Evolutionary conservation across 2,329 filamentous ascomycete genomes (phyloP), one percentile per base, ranked within the genome.

Genomic region (Escovopsis weberi): DNA sequence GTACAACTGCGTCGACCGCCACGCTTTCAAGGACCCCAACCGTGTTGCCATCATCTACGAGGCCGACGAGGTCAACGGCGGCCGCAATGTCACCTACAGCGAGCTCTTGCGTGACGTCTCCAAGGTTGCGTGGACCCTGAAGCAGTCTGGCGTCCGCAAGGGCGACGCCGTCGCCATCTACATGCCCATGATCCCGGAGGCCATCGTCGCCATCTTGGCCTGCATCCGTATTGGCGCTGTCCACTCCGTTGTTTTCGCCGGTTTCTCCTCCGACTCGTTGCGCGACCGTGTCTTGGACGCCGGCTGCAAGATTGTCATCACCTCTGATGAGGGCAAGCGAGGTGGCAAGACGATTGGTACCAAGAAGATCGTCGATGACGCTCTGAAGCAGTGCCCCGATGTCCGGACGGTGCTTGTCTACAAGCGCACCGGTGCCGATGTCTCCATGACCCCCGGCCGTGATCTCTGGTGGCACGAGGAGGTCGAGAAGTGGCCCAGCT

Each of bases 391-490:
- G 66, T 96, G 89, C 66, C 89, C 89, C 15, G 81, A 85, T 53
- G 84, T 98, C 50, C 77, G 72, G 36, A 78, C 84, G 63, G 85
- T 85, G 53, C 72, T 98, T 34, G 91, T 98, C 44, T 96, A 81
- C 74, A 89, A 94, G 75, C 84, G 91, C 55, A 98, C 91, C 33
- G 89, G 89, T 41, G 81, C 87, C 39, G 87, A 95, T 42, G 80
- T 96, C 18, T 88, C 89, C 50, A 89, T 83, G 84, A 94, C 86
- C 41, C 66, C 77, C 52, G 87, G 86, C 51, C 80, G 91, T 56
- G 91, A 98, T 64, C 74, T 78, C 59, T 98, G 91, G 91, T 98
- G 91, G 91, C 87, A 96, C 64, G 91, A 96, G 69, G 89, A 96
- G 74, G 80, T 89, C 43, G 85, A 93, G 62, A 96, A 95, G 70